phyloP scores from a whole-genome alignment of 2,329 filamentous ascomycete species.

The Dothistroma pini region DNA sequence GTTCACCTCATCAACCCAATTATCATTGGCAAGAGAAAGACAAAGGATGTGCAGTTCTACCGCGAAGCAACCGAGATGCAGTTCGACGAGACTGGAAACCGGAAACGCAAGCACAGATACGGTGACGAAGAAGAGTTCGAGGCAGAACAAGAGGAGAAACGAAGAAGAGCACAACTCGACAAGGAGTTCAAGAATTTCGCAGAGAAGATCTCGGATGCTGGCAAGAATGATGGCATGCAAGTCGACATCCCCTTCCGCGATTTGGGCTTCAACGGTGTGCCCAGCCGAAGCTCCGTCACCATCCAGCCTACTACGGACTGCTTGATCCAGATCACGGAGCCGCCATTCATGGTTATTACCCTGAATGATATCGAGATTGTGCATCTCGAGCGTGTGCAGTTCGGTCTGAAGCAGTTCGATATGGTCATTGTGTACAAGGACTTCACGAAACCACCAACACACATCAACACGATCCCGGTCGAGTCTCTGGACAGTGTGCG shows the following conservation, averaged over 20 bases:
- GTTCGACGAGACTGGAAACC: conserved; percentile 97
- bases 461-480: conserved; percentile 97
- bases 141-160: conserved; percentile 93
- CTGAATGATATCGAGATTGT: conserved; percentile 95
- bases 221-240: conserved; percentile 82
- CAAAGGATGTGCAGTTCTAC: conserved; percentile 98
- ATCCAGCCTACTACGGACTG: conserved; percentile 97
- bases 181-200: conserved; percentile 94
- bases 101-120: conserved; percentile 95
- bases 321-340: conserved; percentile 92
- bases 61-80: conserved; percentile 97
- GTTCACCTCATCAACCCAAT: conserved; percentile 98
- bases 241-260: conserved; percentile 97
- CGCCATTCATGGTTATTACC: conserved; percentile 93
- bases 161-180: conserved; percentile 86
- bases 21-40: conserved; percentile 98
- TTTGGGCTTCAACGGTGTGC: conserved; percentile 93
- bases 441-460: conserved; percentile 81
- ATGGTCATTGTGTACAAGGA: conserved; percentile 98
- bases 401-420: conserved; percentile 98
- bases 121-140: conserved; percentile 99
- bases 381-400: conserved; percentile 90
- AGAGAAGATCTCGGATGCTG: conserved; percentile 95
- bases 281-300: conserved; percentile 90
- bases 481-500: conserved; percentile 93